A percentile compares a stretch with the other conserved stretches of the same genome.
Evolutionary conservation across 108 stramenopile genomes (phyloP).

Genomic region (Chaetoceros tenuissimus): DNA sequence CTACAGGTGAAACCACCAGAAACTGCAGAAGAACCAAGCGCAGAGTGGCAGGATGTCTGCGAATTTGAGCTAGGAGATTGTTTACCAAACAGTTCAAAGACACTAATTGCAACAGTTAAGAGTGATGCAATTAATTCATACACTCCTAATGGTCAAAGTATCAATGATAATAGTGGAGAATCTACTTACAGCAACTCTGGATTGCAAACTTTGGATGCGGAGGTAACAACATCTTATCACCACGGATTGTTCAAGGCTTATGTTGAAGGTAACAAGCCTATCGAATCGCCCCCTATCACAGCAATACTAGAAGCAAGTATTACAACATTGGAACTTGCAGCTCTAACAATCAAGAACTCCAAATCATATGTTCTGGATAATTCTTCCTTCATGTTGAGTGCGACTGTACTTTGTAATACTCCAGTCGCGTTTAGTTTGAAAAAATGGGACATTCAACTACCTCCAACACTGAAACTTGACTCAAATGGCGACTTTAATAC

Average conservation of each 20-base stretch:
- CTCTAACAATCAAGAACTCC: constrained; percentile 43
- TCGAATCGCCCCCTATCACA: constrained; percentile 35
- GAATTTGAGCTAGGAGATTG: constrained; percentile 28
- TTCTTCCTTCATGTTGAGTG: constrained; percentile 37
- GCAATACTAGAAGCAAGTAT: constrained; percentile 50
- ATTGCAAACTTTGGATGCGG: constrained; percentile 44
- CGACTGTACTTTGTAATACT: constrained; percentile 50
- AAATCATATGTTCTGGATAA: constrained; percentile 25
- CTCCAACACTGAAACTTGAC: constrained; percentile 26
- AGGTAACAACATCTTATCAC: constrained; percentile 42
- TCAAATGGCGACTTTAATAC: constrained; percentile 42
- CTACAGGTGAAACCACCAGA: constrained; percentile 48
- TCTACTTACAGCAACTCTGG: neutral
- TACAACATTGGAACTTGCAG: constrained; percentile 52
- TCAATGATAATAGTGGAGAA: constrained; percentile 9
- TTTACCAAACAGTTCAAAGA: constrained; percentile 33
- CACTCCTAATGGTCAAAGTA: constrained; percentile 2
- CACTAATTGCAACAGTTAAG: constrained; percentile 42
- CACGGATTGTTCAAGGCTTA: constrained; percentile 23
- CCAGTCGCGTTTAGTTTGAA: constrained; percentile 52
- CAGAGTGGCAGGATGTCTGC: constrained; percentile 46
- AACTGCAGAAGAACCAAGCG: constrained; percentile 21
- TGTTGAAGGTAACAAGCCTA: constrained; percentile 28
- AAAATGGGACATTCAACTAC: constrained; percentile 46
- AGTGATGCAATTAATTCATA: constrained; percentile 30